Evolutionary conservation across 2,329 filamentous ascomycete species (phyloP).

Genomic region (Verticillium nonalfalfae): DNA sequence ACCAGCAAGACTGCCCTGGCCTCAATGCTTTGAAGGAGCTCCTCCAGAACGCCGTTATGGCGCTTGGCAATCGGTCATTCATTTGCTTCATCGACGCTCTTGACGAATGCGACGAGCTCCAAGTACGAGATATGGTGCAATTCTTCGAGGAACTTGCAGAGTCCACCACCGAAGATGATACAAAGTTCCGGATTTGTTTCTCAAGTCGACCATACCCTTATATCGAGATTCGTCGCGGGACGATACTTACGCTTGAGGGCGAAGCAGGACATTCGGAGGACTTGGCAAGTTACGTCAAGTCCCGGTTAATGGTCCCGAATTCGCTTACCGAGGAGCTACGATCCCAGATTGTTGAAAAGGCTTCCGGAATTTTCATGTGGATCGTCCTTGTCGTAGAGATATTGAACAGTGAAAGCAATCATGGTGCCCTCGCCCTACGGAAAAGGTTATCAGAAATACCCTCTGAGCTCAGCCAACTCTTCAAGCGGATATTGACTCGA

Average conservation of each 20-base stretch:
- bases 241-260: conserved; percentile 16
- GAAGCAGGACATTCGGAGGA: conserved; percentile 16
- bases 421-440: not conserved
- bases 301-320: conserved; percentile 7
- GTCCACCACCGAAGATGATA: not conserved
- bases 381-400: conserved; percentile 32
- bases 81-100: conserved; percentile 8
- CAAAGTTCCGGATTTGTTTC: not conserved
- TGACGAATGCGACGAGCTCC: conserved; percentile 5
- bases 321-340: conserved; percentile 16
- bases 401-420: conserved; percentile 25
- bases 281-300: conserved; percentile 15
- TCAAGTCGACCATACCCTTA: conserved; percentile 5
- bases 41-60: not conserved
- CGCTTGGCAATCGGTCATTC: conserved; percentile 1
- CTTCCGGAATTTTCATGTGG: conserved; percentile 38
- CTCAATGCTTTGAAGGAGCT: not conserved
- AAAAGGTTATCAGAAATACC: conserved; percentile 24
- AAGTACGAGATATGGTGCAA: not conserved
- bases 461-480: conserved; percentile 28
- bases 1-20: not conserved
- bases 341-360: conserved; percentile 23
- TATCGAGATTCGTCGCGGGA: not conserved
- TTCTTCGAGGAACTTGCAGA: conserved; percentile 1
- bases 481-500: conserved; percentile 32